Percentiles rank a stretch among this genome's conserved stretches.
These are phyloP conservation scores for Mycosarcoma mackinlayi DNA, from an alignment of 1,284 basidiomycete species.

Conservation along the genomic window DNA sequence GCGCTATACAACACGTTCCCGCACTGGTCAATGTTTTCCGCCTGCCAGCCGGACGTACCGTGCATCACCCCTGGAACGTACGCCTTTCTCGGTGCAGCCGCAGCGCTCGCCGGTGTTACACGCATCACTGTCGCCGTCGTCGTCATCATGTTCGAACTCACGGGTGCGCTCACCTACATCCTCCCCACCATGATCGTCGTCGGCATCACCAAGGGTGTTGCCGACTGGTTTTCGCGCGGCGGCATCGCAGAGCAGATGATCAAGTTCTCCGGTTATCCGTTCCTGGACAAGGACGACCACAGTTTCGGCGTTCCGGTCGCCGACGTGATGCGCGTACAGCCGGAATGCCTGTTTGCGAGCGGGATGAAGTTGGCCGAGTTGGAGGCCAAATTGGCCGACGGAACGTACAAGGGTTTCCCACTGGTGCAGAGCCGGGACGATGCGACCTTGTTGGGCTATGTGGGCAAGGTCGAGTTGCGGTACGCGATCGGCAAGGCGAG, in stretches of 20 bases:
- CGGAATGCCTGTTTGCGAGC: conserved; percentile 78
- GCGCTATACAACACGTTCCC: conserved; percentile 87
- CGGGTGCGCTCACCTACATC: conserved; percentile 96
- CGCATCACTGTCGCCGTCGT: conserved; percentile 97
- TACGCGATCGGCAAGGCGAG: conserved; percentile 80
- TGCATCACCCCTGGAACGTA: conserved; percentile 96
- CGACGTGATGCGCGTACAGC: conserved; percentile 84
- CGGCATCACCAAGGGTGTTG: conserved; percentile 94
- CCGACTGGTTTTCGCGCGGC: conserved; percentile 90
- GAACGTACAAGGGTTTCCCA: conserved; percentile 87
- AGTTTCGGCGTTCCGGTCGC: conserved; percentile 89
- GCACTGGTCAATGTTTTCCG: conserved; percentile 83
- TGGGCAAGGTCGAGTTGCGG: conserved; percentile 84
- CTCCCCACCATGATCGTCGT: conserved; percentile 98
- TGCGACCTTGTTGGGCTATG: conserved; percentile 83
- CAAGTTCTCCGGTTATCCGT: conserved; percentile 94
- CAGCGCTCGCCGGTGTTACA: conserved; percentile 78
- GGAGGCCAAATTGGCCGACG: conserved; percentile 65
- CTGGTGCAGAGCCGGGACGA: conserved; percentile 75
- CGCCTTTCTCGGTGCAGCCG: conserved; percentile 51
- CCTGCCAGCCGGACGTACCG: conserved; percentile 88
- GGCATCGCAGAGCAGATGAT: conserved; percentile 99
- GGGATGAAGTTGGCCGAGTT: conserved; percentile 83
- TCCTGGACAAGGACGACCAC: conserved; percentile 83
- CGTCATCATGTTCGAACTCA: conserved; percentile 99